A percentile compares a stretch with the other conserved stretches of the same genome.
Conservation (phyloP, 2,329 filamentous ascomycete species). For the Ascochyta fabae region DNA sequence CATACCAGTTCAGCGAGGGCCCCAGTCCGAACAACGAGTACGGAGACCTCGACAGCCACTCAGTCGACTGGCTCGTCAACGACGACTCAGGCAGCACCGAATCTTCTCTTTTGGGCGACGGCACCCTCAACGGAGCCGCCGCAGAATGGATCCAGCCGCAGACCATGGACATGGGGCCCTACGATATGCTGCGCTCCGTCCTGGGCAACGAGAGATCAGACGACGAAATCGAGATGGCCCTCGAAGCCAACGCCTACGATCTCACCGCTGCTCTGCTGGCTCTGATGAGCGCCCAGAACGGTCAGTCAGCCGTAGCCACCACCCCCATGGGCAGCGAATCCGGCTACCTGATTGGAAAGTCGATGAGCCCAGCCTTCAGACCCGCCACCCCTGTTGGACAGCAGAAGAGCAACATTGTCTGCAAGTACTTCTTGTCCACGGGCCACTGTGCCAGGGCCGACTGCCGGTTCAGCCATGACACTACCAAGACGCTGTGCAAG, state of each 20-base stretch:
- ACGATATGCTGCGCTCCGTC: slow-evolving; percentile 96
- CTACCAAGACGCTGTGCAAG: slow-evolving; percentile 98
- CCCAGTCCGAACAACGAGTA: slow-evolving; percentile 80
- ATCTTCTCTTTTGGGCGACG: slow-evolving; percentile 73
- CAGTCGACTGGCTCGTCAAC: slow-evolving; percentile 93
- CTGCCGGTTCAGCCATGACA: slow-evolving; percentile 95
- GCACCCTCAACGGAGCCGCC: slow-evolving; percentile 77
- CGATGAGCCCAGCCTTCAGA: slow-evolving; percentile 74
- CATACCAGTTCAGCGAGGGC: slow-evolving; percentile 88
- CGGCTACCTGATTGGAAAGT: slow-evolving; percentile 84
- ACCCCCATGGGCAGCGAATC: slow-evolving; percentile 61
- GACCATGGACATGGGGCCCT: slow-evolving; percentile 92
- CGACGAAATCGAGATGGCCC: slow-evolving; percentile 90
- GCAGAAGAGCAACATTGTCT: slow-evolving; percentile 85
- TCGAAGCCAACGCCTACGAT: slow-evolving; percentile 90
- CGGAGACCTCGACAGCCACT: slow-evolving; percentile 89
- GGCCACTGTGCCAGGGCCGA: slow-evolving; percentile 96
- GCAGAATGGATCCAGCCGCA: slow-evolving; percentile 75
- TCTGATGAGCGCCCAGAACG: slow-evolving; percentile 78
- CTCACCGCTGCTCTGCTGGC: slow-evolving; percentile 88
- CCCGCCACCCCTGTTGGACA: slow-evolving; percentile 78
- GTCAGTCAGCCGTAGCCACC: slow-evolving; percentile 54
- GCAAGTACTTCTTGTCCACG: slow-evolving; percentile 95
- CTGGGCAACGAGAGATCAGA: slow-evolving; percentile 87
- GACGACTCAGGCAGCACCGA: slow-evolving; percentile 84